Evolutionary conservation across 2,329 filamentous ascomycete species (phyloP).

Genomic region (Cladophialophora immunda): DNA sequence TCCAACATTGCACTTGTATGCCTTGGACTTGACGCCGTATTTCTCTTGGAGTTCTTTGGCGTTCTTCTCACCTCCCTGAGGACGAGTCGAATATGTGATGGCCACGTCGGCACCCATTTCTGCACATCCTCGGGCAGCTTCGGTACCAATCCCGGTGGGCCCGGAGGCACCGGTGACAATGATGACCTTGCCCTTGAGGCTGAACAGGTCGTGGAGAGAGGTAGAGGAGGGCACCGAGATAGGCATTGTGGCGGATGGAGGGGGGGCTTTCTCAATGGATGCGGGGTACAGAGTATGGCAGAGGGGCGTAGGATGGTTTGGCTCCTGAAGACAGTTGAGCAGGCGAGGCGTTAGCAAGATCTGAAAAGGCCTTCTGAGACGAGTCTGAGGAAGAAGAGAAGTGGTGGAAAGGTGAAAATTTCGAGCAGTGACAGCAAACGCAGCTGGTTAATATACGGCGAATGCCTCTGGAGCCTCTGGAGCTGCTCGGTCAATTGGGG

Average conservation of each 20-base stretch:
- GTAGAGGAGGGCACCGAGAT: constrained; percentile 37
- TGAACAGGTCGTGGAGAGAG: constrained; percentile 53
- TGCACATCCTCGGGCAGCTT: constrained; percentile 70
- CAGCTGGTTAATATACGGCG: constrained; percentile 13
- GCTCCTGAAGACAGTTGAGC: neutral
- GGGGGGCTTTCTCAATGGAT: constrained; percentile 13
- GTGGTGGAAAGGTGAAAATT: constrained; percentile 3
- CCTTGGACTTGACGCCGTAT: constrained; percentile 72
- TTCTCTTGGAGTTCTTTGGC: constrained; percentile 66
- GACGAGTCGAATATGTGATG: constrained; percentile 72
- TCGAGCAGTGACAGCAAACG: neutral
- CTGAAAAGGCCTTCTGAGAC: neutral
- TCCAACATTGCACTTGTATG: constrained; percentile 71
- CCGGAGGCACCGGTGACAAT: constrained; percentile 62
- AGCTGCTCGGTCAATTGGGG: neutral
- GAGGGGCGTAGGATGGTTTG: neutral
- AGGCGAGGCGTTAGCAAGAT: neutral
- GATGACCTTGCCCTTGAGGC: constrained; percentile 58
- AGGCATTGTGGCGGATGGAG: constrained; percentile 37
- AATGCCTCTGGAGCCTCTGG: constrained; percentile 3
- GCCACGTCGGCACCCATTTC: constrained; percentile 71
- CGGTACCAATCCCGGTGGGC: constrained; percentile 68
- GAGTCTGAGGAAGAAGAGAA: neutral
- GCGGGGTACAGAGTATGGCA: constrained; percentile 7
- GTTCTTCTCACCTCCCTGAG: constrained; percentile 71